phyloP scores from a whole-genome alignment of 805 yeast species.

The Candida caryicola region DNA sequence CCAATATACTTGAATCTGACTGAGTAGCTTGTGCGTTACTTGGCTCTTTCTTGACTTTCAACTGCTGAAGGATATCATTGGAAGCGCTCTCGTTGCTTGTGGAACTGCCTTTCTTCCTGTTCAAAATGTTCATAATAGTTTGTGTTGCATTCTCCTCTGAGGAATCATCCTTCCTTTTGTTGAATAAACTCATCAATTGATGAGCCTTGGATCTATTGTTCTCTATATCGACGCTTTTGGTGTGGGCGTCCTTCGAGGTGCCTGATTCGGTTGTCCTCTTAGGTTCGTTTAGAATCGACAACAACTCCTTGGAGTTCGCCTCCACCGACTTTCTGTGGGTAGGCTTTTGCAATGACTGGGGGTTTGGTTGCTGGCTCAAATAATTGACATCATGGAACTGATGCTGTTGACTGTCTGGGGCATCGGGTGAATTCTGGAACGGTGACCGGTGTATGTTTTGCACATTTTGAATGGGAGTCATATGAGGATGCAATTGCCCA shows the following conservation, averaged over 20 bases:
- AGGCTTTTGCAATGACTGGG: constrained; percentile 41
- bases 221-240: constrained; percentile 13
- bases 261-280: constrained; percentile 11
- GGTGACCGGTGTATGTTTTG: constrained; percentile 3
- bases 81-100: constrained; percentile 1
- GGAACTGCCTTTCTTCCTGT: constrained; percentile 6
- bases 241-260: constrained; percentile 1
- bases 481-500: constrained; percentile 2
- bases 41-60: constrained; percentile 1
- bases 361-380: constrained; percentile 23
- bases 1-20: background rate
- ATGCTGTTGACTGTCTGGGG: background rate
- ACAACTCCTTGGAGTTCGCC: constrained; percentile 40
- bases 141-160: constrained; percentile 4
- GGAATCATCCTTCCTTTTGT: constrained; percentile 11
- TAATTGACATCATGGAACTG: constrained; percentile 2
- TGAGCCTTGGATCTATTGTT: constrained; percentile 32
- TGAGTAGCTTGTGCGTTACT: constrained; percentile 1
- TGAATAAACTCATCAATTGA: constrained; percentile 27
- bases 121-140: constrained; percentile 7
- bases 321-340: constrained; percentile 30
- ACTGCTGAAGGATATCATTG: background rate
- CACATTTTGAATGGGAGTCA: background rate
- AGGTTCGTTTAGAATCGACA: constrained; percentile 38
- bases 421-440: constrained; percentile 1